Percentiles rank a stretch among this genome's conserved stretches.
These are phyloP conservation scores for Cercospora nicotianae DNA, from an alignment of 2,329 filamentous ascomycete species.

Conservation along the genomic window DNA sequence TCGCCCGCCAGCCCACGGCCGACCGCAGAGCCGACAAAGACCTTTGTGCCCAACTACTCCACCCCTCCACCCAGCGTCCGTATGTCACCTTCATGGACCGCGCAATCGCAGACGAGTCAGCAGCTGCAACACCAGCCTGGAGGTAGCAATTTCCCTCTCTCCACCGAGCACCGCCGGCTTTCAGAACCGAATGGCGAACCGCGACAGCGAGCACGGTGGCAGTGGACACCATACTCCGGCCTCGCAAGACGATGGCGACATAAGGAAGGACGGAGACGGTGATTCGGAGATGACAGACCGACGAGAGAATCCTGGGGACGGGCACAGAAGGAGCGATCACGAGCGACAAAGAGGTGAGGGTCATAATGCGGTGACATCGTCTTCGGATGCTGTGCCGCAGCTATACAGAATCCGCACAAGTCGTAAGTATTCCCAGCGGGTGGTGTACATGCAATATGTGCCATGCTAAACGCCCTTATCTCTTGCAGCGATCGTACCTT, in stretches of 20 bases:
- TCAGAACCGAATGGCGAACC: conserved; percentile 32
- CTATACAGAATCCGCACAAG: conserved; percentile 34
- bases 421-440: conserved; percentile 35
- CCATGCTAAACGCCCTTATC: conserved; percentile 40
- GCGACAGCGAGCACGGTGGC: conserved; percentile 30
- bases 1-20: conserved; percentile 41
- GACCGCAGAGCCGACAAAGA: conserved; percentile 48
- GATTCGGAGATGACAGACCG: conserved; percentile 46
- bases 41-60: conserved; percentile 39
- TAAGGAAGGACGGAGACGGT: conserved; percentile 42
- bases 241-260: conserved; percentile 29
- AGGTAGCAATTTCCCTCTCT: conserved; percentile 39
- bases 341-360: conserved; percentile 42
- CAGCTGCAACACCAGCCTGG: conserved; percentile 20
- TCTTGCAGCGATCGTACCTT: conserved; percentile 44
- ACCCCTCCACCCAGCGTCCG: conserved; percentile 52
- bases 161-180: conserved; percentile 45
- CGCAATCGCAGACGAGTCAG: conserved; percentile 33
- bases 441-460: conserved; percentile 30
- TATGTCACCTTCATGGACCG: conserved; percentile 47
- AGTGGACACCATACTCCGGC: conserved; percentile 33
- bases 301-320: conserved; percentile 26
- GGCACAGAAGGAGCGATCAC: conserved; percentile 49
- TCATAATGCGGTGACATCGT: conserved; percentile 2
- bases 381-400: conserved; percentile 14